Evolutionary conservation across 2,329 filamentous ascomycete genomes (phyloP).

Genomic region (Chrysoporthe austroafricana): DNA sequence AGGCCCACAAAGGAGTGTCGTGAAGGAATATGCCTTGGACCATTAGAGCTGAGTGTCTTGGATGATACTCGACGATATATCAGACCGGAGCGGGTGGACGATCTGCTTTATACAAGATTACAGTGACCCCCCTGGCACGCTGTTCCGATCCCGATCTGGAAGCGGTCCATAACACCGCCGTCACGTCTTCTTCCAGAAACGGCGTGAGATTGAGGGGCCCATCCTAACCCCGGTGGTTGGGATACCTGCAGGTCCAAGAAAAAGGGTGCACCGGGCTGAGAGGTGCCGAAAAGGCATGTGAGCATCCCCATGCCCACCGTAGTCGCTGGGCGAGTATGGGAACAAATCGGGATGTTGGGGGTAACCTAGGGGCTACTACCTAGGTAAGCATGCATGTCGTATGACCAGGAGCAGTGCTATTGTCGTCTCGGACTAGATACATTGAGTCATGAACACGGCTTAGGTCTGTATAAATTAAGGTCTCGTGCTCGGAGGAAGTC

Average conservation of each 20-base stretch:
- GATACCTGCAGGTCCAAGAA: not conserved
- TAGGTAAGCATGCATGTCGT: slow-evolving; percentile 10
- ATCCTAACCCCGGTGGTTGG: slow-evolving; percentile 18
- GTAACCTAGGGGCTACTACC: not conserved
- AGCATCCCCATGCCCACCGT: not conserved
- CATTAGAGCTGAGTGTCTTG: not conserved
- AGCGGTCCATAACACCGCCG: slow-evolving; percentile 8
- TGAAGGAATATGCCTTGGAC: not conserved
- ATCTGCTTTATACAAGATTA: not conserved
- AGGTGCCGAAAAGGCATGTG: slow-evolving; percentile 19
- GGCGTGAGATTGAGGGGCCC: not conserved
- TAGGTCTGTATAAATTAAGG: not conserved
- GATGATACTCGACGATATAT: not conserved
- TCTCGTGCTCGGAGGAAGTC: not conserved
- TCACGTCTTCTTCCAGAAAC: slow-evolving; percentile 2
- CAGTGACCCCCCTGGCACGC: no score
- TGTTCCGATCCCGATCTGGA: not conserved
- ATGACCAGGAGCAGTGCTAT: not conserved
- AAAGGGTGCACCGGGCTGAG: slow-evolving; percentile 2
- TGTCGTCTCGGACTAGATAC: no score
- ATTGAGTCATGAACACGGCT: not conserved
- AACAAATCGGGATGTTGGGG: slow-evolving; percentile 15
- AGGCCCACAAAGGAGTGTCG: not conserved
- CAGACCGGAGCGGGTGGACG: not conserved
- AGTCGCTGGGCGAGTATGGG: not conserved